These are phyloP conservation scores for Pyronema omphalodes DNA, from an alignment of 495 filamentous ascomycete species.

Conservation along the genomic window DNA sequence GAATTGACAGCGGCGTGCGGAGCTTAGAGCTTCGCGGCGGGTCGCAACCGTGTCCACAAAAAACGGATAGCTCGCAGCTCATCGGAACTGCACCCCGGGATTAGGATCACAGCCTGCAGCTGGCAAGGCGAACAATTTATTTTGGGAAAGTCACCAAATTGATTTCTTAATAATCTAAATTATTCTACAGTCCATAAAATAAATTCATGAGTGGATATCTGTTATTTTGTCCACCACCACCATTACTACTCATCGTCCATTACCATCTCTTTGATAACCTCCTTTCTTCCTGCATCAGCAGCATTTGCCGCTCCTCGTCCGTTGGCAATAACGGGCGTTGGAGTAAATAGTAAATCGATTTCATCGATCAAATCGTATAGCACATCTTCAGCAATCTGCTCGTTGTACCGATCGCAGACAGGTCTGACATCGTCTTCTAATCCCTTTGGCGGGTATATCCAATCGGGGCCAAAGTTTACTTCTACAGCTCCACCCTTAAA, in stretches of 20 bases:
- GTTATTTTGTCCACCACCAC: background rate
- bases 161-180: no score
- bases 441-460: constrained; percentile 66
- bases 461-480: constrained; percentile 75
- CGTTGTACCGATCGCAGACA: constrained; percentile 65
- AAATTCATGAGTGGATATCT: no score
- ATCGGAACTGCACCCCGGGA: no score
- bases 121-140: no score
- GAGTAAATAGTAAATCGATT: constrained; percentile 59
- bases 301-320: constrained; percentile 25
- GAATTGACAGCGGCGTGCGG: no score
- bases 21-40: no score
- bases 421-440: constrained; percentile 31
- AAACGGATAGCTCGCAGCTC: no score
- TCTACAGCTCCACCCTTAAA: constrained; percentile 82
- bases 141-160: no score
- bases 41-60: no score
- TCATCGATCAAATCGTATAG: constrained; percentile 85
- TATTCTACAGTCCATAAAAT: no score
- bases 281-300: constrained; percentile 25
- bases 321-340: constrained; percentile 28
- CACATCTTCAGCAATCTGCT: constrained; percentile 91
- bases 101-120: no score
- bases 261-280: constrained; percentile 44
- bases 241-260: constrained; percentile 36